Base-by-base conservation (phyloP, 768 basidiomycete genomes). In the Mycena belliarum region DNA sequence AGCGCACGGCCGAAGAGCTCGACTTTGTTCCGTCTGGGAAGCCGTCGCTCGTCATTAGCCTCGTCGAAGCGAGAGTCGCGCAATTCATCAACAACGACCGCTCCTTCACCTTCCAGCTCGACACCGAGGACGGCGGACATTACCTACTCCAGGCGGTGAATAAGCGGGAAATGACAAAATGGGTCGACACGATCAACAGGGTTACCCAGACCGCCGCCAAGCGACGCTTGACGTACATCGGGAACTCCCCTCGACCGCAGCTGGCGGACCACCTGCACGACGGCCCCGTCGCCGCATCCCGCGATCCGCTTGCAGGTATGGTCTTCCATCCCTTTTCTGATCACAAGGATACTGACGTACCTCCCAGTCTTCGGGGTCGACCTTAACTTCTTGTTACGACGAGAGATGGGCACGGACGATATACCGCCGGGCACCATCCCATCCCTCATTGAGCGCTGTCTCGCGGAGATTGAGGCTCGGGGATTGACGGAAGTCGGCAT, bases 91-190 rank as follows among this genome's bases (percentile, higher is more conserved):
- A 91, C 67, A 87, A 88, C 68, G 88, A 91, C 60, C 80, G 92
- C 44, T 90, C 92, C 45, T 94, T 85, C 69, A 86, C 84, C 47
- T 91, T 94, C 77, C 84, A 89, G 66, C 77, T 95, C 42, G 85
- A 90, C 65, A 90, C 91, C 0, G 93, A 94, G 68, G 92, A 94
- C 66, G 93, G 93, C 9, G 91, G 90, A 0, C 87, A 87, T 65
- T 92, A 91, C 65, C 70, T 93, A 32, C 72, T 94, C 16, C 93
- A 95, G 69, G 87, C 90, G 1, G 70, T 82, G 33, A 85, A 81
- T 64, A 84, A 81, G 68, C 77, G 79, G 37, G 91, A 93, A 63
- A 86, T 91, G 85, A 75, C 69, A 52, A 85, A 79, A 64, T 95
- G 93, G 93, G 78, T 92, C 51, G 85, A 87, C 18, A 86, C 84